Conservation (phyloP, 2,329 filamentous ascomycete species). For the Emmonsiellopsis sp. region DNA sequence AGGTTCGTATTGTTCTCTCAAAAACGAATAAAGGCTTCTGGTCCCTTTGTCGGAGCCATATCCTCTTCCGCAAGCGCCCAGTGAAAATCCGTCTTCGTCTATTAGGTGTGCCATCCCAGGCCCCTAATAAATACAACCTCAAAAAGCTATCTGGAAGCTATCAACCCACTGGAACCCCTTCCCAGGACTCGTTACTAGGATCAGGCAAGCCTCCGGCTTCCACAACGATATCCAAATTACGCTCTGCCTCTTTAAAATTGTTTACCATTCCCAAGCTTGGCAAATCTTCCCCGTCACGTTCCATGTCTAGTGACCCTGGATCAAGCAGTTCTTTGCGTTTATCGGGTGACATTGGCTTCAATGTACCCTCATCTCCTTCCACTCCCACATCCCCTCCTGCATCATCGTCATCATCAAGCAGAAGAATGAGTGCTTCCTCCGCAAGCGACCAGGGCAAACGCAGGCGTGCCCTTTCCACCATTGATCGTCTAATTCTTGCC, state of each 20-base stretch:
- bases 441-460: not conserved
- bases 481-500: not conserved
- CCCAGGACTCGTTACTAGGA: not conserved
- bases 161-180: not conserved
- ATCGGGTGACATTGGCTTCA: not conserved
- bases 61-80: not conserved
- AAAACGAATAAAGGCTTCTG: not conserved
- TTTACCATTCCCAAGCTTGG: not conserved
- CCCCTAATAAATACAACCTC: not conserved
- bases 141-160: not conserved
- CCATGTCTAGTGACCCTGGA: not conserved
- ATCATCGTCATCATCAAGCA: not conserved
- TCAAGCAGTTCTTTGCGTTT: not conserved
- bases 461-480: not conserved
- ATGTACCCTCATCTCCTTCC: not conserved
- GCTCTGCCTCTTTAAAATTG: not conserved
- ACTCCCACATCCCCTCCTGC: not conserved
- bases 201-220: not conserved
- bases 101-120: not conserved
- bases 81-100: not conserved
- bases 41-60: not conserved
- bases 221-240: not conserved
- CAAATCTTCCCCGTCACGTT: not conserved
- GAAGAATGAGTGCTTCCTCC: not conserved
- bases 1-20: constrained; percentile 48